These are phyloP conservation scores for Mortierella hygrophila DNA, from an alignment of 192 early-diverging fungal genomes.

Conservation along the genomic window DNA sequence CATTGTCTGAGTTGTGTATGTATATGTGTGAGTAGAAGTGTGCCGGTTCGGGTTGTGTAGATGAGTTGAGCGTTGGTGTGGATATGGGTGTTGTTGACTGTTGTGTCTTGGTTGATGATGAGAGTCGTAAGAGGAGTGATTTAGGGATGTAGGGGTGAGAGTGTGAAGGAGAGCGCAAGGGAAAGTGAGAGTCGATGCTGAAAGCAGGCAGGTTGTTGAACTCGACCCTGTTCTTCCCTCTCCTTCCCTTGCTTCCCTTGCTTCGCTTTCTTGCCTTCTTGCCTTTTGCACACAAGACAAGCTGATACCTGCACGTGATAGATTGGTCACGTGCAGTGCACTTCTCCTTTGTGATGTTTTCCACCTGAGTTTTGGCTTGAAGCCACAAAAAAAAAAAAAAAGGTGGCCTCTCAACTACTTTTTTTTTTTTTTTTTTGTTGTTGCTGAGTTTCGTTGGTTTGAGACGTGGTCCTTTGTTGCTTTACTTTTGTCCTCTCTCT, in stretches of 20 bases:
- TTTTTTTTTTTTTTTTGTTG: background rate
- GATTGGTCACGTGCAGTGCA: background rate
- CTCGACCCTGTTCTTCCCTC: background rate
- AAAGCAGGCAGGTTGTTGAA: background rate
- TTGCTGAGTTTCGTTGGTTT: background rate
- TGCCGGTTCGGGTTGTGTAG: background rate
- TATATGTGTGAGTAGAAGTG: background rate
- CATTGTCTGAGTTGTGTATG: constrained; percentile 38
- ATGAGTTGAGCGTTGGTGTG: background rate
- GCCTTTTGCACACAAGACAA: too few species aligned
- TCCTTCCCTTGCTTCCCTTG: background rate
- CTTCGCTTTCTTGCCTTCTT: background rate
- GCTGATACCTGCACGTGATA: background rate
- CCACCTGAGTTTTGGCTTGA: background rate
- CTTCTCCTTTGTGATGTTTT: too few species aligned
- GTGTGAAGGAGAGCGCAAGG: too few species aligned
- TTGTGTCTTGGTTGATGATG: too few species aligned
- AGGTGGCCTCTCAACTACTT: background rate
- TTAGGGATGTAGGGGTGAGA: too few species aligned
- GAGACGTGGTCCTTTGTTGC: background rate
- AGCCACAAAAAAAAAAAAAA: constrained; percentile 12
- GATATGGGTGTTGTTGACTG: background rate
- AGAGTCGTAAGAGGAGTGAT: too few species aligned
- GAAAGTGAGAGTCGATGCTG: too few species aligned
- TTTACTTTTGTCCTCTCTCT: background rate